phyloP scores from a whole-genome alignment of 257 asterid species.

The Jacaranda mimosifolia region DNA sequence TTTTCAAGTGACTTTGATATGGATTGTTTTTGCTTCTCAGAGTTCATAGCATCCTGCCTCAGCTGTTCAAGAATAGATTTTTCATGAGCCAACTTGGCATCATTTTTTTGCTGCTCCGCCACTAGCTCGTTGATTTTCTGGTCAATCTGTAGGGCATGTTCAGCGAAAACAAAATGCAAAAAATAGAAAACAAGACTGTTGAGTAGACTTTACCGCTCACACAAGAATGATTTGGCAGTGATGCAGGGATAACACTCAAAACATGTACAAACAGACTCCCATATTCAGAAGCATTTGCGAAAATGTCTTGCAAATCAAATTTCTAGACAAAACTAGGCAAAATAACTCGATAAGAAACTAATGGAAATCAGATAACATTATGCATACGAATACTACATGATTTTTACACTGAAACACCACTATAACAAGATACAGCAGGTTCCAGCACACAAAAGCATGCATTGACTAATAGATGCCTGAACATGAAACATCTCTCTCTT shows the following conservation, averaged over 20 bases:
- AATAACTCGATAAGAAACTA: slow-evolving; percentile 23
- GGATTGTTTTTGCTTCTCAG: slow-evolving; percentile 85
- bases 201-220: slow-evolving; percentile 9
- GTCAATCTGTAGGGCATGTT: slow-evolving; percentile 80
- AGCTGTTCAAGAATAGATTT: slow-evolving; percentile 85
- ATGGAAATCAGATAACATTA: neutral
- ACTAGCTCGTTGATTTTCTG: slow-evolving; percentile 90
- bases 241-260: slow-evolving; percentile 14
- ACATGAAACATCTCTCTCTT: neutral
- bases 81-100: slow-evolving; percentile 95
- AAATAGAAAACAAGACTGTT: slow-evolving; percentile 18
- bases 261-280: slow-evolving; percentile 13
- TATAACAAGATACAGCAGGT: slow-evolving; percentile 15
- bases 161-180: slow-evolving; percentile 62
- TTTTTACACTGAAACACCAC: slow-evolving; percentile 5
- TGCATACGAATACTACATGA: neutral
- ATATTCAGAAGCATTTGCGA: neutral
- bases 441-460: slow-evolving; percentile 17
- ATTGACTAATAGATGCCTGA: neutral
- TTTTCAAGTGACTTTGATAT: slow-evolving; percentile 83
- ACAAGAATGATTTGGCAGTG: slow-evolving; percentile 17
- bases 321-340: neutral
- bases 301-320: neutral
- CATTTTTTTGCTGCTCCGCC: slow-evolving; percentile 97
- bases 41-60: slow-evolving; percentile 76